Percentiles rank a stretch among this genome's conserved stretches.
Conservation (phyloP, 495 filamentous ascomycete species). For the Penicillium paradoxum region DNA sequence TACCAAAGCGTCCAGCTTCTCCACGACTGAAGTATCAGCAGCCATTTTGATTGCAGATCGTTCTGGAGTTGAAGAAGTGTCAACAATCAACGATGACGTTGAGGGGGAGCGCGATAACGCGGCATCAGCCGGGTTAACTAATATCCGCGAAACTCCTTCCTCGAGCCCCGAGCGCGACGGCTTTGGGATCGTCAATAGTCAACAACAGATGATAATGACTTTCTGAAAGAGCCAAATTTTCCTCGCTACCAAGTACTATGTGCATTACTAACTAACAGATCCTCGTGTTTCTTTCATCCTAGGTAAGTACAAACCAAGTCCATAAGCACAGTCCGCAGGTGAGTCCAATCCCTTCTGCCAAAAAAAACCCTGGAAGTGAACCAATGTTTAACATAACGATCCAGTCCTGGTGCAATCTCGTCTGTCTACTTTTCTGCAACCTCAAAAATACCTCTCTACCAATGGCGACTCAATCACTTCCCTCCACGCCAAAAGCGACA, state of each 20-base stretch:
- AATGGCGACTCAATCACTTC: constrained; percentile 43
- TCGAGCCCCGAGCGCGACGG: constrained; percentile 12
- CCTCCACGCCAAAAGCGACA: constrained; percentile 57
- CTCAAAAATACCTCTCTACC: neutral
- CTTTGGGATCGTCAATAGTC: constrained; percentile 8
- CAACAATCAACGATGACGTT: constrained; percentile 23
- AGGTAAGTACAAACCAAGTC: constrained; percentile 15
- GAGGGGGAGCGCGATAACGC: constrained; percentile 11
- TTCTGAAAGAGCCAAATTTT: constrained; percentile 1
- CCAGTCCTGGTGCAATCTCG: constrained; percentile 1
- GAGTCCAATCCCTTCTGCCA: constrained; percentile 4
- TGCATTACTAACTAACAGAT: constrained; percentile 4
- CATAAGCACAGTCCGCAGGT: constrained; percentile 6
- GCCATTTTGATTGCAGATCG: constrained; percentile 38
- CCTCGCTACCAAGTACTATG: constrained; percentile 4
- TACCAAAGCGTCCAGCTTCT: constrained; percentile 63
- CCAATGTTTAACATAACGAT: neutral
- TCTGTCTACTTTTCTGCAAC: neutral
- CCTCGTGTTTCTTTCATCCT: neutral
- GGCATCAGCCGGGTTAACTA: constrained; percentile 19
- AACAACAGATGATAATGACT: constrained; percentile 18
- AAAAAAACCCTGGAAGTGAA: neutral
- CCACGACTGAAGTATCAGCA: constrained; percentile 46
- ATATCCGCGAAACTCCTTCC: constrained; percentile 16
- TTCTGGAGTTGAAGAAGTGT: constrained; percentile 4